These are phyloP conservation scores for Annulohypoxylon nitens DNA, from an alignment of 495 filamentous ascomycete genomes.

Conservation along the genomic window DNA sequence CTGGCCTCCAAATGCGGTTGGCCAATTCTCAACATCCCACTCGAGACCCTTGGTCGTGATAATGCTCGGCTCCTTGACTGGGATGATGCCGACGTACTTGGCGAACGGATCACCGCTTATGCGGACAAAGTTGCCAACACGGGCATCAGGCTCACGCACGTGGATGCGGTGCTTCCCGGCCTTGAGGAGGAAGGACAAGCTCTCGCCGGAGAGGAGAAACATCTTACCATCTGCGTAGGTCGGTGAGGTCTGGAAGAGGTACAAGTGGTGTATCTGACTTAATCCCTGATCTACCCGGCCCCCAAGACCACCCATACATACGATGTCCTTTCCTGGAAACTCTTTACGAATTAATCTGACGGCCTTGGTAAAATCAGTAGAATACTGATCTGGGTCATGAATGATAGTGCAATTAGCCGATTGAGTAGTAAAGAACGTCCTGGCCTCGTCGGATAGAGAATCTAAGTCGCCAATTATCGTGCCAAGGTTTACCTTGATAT, in stretches of 20 bases:
- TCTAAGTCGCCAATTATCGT: slow-evolving; percentile 90
- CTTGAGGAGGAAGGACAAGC: slow-evolving; percentile 82
- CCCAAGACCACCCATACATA: slow-evolving; percentile 85
- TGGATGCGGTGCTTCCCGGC: slow-evolving; percentile 75
- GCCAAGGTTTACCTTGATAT: slow-evolving; percentile 66
- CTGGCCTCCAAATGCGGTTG: slow-evolving; percentile 83
- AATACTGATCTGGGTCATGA: slow-evolving; percentile 80
- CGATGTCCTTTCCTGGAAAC: slow-evolving; percentile 60
- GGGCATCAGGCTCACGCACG: slow-evolving; percentile 61
- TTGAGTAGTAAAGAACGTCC: slow-evolving; percentile 69
- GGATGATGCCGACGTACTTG: slow-evolving; percentile 86
- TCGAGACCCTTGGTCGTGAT: slow-evolving; percentile 85
- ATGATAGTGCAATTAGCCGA: slow-evolving; percentile 66
- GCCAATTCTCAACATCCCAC: slow-evolving; percentile 89
- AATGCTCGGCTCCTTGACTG: slow-evolving; percentile 75
- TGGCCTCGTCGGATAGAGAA: slow-evolving; percentile 72
- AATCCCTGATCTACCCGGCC: slow-evolving; percentile 94
- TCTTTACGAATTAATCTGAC: slow-evolving; percentile 63
- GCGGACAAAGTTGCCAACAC: slow-evolving; percentile 56
- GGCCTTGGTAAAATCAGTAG: slow-evolving; percentile 78
- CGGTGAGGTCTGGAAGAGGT: slow-evolving; percentile 65
- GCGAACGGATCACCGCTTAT: slow-evolving; percentile 58
- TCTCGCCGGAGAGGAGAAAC: slow-evolving; percentile 82
- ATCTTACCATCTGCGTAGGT: slow-evolving; percentile 63
- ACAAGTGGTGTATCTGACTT: slow-evolving; percentile 85